Conservation (phyloP, 2,329 filamentous ascomycete genomes). For the Podosphaera fusca region DNA sequence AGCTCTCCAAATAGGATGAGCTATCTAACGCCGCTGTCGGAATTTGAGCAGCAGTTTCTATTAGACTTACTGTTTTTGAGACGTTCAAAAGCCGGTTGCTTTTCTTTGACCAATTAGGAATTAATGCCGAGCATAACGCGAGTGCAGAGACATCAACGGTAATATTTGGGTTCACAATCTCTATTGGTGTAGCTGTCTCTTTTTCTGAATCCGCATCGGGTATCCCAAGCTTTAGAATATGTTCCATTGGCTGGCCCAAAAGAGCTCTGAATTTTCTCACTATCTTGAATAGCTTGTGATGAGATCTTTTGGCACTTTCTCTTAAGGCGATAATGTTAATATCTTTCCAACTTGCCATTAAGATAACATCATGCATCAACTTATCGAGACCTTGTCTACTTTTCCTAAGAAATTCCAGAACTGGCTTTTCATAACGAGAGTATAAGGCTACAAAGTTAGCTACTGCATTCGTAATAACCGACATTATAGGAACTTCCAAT, state of each 20-base stretch:
- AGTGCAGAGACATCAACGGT: slow-evolving; percentile 12
- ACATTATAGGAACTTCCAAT: slow-evolving; percentile 33
- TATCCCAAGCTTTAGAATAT: slow-evolving; percentile 35
- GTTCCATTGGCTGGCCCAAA: slow-evolving; percentile 51
- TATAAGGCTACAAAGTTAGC: slow-evolving; percentile 60
- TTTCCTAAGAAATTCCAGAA: slow-evolving; percentile 39
- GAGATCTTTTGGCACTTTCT: slow-evolving; percentile 75
- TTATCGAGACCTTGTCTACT: slow-evolving; percentile 65
- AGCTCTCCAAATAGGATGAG: slow-evolving; percentile 36
- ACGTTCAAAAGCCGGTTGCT: slow-evolving; percentile 50
- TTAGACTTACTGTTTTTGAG: slow-evolving; percentile 45
- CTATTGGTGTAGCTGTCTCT: neutral
- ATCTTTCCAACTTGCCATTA: slow-evolving; percentile 93
- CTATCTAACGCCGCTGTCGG: slow-evolving; percentile 30
- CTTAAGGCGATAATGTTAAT: slow-evolving; percentile 77
- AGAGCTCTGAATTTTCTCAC: slow-evolving; percentile 73
- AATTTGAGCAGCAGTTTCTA: slow-evolving; percentile 38
- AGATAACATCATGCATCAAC: slow-evolving; percentile 76
- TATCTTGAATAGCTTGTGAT: slow-evolving; percentile 75
- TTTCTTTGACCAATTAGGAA: slow-evolving; percentile 21
- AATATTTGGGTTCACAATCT: neutral
- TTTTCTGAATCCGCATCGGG: slow-evolving; percentile 20
- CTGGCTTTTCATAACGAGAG: slow-evolving; percentile 40
- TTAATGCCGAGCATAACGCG: slow-evolving; percentile 7
- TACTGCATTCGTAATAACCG: slow-evolving; percentile 38